Percentiles rank a stretch among this genome's conserved stretches.
Evolutionary conservation across 2,329 filamentous ascomycete species (phyloP).

Genomic region (Diaporthe caulivora): DNA sequence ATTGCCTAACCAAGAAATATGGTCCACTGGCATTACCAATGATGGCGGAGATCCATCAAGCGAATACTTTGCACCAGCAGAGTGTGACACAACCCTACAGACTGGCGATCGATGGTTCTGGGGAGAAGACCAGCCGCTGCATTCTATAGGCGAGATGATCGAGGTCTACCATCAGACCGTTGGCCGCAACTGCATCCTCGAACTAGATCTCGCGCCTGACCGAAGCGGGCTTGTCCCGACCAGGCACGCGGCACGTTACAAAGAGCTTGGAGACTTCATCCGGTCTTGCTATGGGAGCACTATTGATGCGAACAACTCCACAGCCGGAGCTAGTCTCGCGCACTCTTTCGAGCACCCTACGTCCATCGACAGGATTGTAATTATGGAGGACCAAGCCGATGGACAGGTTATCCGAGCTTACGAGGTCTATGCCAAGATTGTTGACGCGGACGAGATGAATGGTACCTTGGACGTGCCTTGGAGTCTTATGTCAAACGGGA

Average conservation of each 20-base stretch:
- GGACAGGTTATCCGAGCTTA: slow-evolving; percentile 46
- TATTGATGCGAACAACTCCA: slow-evolving; percentile 7
- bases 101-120: slow-evolving; percentile 45
- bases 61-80: slow-evolving; percentile 43
- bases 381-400: slow-evolving; percentile 46
- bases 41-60: slow-evolving; percentile 44
- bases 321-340: background rate
- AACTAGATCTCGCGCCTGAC: slow-evolving; percentile 44
- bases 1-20: slow-evolving; percentile 44
- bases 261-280: slow-evolving; percentile 45
- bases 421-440: slow-evolving; percentile 41
- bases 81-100: slow-evolving; percentile 45
- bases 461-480: slow-evolving; percentile 40
- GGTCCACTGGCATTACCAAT: slow-evolving; percentile 43
- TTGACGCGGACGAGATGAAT: slow-evolving; percentile 35
- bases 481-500: slow-evolving; percentile 43
- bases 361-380: slow-evolving; percentile 42
- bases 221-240: slow-evolving; percentile 44
- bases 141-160: slow-evolving; percentile 43
- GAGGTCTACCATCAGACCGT: slow-evolving; percentile 45
- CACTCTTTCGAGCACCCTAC: slow-evolving; percentile 40
- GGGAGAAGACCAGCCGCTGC: slow-evolving; percentile 42
- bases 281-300: slow-evolving; percentile 29
- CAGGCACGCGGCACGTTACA: slow-evolving; percentile 43
- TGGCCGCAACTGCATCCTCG: slow-evolving; percentile 45